Evolutionary conservation across 331 rosid genomes (phyloP), one percentile per base, ranked within the genome.

Genomic region (Malus hybrid): DNA sequence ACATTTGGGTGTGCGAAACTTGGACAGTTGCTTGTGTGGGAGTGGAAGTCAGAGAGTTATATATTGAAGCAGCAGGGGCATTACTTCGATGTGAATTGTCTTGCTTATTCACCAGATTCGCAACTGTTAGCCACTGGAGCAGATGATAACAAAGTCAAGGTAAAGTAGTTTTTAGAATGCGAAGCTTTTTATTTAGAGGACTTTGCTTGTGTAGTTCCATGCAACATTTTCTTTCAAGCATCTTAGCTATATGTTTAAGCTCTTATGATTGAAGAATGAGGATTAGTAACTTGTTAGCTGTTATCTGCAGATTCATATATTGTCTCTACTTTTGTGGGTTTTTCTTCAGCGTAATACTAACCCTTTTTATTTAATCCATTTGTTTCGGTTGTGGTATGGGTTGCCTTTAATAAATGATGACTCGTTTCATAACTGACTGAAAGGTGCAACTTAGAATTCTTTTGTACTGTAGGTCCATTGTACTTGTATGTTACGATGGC

Each of bases 91-190:
- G 97, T 91, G 8, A 93, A 93, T 72, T 87, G 92, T 61, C 78
- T 93, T 31, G 95, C 98, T 0, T 93, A 93, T 82, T 91, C 98
- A 0, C 86, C 86, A 2, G 98, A 93, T 74, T 85, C 98, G 1
- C 98, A 90, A 80, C 88, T 90, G 2, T 84, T 93, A 78, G 97
- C 98, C 33, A 93, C 98, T 6, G 99, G 99, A 71, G 97, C 97
- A 1, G 99, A 94, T 87, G 99, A 94, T 87, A 94, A 94, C 80
- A 94, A 94, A 94, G 92, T 94, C 80, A 93, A 91, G 96, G 98
- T 93, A 83, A 52, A 60, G 67, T 31, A 70, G 69, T 48, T 64
- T 68, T 46, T 44, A 8, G 39, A 66, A 29, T 52, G 22, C 27
- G 10, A 60, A 9, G 70, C 59, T 22, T 24, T 27, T 76, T 29